Evolutionary conservation across 768 basidiomycete genomes (phyloP).

Genomic region (Lactifluus pinguis): DNA sequence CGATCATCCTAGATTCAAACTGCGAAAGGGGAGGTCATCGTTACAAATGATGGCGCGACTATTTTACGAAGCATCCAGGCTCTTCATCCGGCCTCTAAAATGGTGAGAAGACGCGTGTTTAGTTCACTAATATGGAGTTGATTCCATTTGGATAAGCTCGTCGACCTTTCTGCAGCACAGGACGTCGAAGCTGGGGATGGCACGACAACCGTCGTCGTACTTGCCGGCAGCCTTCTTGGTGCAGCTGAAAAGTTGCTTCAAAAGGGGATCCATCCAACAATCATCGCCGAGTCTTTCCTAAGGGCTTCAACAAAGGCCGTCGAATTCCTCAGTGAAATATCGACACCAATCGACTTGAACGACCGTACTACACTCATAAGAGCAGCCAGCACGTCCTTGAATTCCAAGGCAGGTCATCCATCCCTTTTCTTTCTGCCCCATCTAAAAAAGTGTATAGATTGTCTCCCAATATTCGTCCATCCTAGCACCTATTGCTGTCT

Average conservation of each 20-base stretch:
- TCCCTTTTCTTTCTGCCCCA: background rate
- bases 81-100: slow-evolving; percentile 95
- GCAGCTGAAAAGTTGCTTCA: slow-evolving; percentile 95
- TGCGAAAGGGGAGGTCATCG: slow-evolving; percentile 89
- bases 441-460: slow-evolving; percentile 45
- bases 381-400: slow-evolving; percentile 90
- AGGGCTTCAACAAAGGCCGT: slow-evolving; percentile 89
- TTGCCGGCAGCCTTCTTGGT: slow-evolving; percentile 86
- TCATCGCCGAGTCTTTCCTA: slow-evolving; percentile 92
- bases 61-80: slow-evolving; percentile 95
- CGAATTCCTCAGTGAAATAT: slow-evolving; percentile 88
- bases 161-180: slow-evolving; percentile 95
- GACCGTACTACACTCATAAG: slow-evolving; percentile 80
- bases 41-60: slow-evolving; percentile 98
- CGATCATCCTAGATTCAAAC: slow-evolving; percentile 75
- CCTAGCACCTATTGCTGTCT: slow-evolving; percentile 97
- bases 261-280: slow-evolving; percentile 97
- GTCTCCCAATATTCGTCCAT: slow-evolving; percentile 99
- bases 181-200: slow-evolving; percentile 98
- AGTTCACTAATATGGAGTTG: background rate
- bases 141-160: slow-evolving; percentile 52
- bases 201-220: slow-evolving; percentile 93
- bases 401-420: slow-evolving; percentile 70
- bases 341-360: slow-evolving; percentile 82
- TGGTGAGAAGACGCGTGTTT: slow-evolving; percentile 43